Conservation (phyloP, 179 eudicot species). For the Amaranthus tricolor region DNA sequence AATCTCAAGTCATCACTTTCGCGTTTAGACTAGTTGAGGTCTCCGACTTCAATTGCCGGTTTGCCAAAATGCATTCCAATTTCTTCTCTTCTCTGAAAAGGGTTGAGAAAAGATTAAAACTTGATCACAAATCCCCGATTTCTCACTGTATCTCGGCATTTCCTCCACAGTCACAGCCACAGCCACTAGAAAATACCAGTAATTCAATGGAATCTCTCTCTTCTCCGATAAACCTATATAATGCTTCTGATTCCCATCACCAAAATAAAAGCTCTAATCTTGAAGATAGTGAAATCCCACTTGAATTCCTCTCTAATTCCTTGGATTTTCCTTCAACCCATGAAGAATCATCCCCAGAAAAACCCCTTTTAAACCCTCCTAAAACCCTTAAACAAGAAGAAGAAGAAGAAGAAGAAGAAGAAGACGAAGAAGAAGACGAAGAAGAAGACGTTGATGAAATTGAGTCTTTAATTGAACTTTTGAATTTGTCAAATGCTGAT, state of each 20-base stretch:
- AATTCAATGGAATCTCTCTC: conserved; percentile 45
- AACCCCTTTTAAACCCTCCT: conserved; percentile 20
- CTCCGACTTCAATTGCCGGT: neutral
- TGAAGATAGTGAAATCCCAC: conserved; percentile 56
- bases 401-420: conserved; percentile 9
- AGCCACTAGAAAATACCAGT: conserved; percentile 7
- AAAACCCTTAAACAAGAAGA: conserved; percentile 17
- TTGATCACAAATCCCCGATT: conserved; percentile 37
- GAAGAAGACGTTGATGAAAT: conserved; percentile 44
- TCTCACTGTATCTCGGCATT: neutral
- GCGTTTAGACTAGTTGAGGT: too few species aligned
- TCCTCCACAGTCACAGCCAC: conserved; percentile 13
- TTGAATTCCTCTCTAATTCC: conserved; percentile 55
- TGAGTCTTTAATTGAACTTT: conserved; percentile 49
- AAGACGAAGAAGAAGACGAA: neutral
- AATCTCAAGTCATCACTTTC: too few species aligned
- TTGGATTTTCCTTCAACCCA: conserved; percentile 40
- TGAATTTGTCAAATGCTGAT: conserved; percentile 48
- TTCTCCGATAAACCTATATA: conserved; percentile 54
- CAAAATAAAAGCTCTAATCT: conserved; percentile 29
- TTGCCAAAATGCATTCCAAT: neutral
- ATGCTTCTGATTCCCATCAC: conserved; percentile 11
- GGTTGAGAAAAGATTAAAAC: conserved; percentile 79
- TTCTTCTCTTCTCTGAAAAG: conserved; percentile 24
- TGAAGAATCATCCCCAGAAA: conserved; percentile 14